phyloP scores from a whole-genome alignment of 2,329 filamentous ascomycete species.

The Exophiala aquamarina region DNA sequence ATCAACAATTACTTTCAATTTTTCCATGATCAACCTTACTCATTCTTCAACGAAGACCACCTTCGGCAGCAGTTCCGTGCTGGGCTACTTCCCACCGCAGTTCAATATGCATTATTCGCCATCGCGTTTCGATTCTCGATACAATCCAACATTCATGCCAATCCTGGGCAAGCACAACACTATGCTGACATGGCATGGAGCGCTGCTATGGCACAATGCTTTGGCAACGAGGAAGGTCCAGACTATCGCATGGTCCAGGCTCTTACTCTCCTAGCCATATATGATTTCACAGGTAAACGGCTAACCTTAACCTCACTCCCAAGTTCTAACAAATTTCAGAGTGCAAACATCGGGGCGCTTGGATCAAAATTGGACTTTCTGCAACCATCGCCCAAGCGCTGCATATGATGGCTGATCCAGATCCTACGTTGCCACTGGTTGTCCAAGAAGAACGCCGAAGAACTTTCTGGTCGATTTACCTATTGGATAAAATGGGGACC shows the following conservation, averaged over 20 bases:
- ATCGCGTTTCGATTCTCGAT: constrained; percentile 33
- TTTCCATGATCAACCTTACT: constrained; percentile 41
- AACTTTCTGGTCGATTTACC: constrained; percentile 95
- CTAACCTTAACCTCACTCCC: neutral
- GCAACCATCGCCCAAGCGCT: constrained; percentile 63
- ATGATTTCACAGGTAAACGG: constrained; percentile 40
- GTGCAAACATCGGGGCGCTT: constrained; percentile 31
- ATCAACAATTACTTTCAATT: constrained; percentile 35
- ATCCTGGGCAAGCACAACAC: constrained; percentile 29
- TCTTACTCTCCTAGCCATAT: constrained; percentile 36
- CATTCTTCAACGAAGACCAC: constrained; percentile 36
- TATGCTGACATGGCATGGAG: constrained; percentile 36
- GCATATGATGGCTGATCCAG: constrained; percentile 32
- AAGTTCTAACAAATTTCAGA: constrained; percentile 19
- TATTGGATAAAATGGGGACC: constrained; percentile 82
- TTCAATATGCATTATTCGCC: constrained; percentile 36
- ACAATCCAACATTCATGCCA: too few relatives aligned
- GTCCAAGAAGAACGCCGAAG: constrained; percentile 84
- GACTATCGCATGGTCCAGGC: constrained; percentile 38
- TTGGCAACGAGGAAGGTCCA: constrained; percentile 31
- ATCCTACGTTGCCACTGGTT: constrained; percentile 47
- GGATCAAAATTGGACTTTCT: constrained; percentile 38
- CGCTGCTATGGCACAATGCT: constrained; percentile 34
- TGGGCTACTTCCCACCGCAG: constrained; percentile 30
- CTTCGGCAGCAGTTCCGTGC: constrained; percentile 33